A percentile compares a stretch with the other conserved stretches of the same genome.
phyloP scores from a whole-genome alignment of 1,284 basidiomycete genomes.

The Microbotryum lychnidis-dioicae region DNA sequence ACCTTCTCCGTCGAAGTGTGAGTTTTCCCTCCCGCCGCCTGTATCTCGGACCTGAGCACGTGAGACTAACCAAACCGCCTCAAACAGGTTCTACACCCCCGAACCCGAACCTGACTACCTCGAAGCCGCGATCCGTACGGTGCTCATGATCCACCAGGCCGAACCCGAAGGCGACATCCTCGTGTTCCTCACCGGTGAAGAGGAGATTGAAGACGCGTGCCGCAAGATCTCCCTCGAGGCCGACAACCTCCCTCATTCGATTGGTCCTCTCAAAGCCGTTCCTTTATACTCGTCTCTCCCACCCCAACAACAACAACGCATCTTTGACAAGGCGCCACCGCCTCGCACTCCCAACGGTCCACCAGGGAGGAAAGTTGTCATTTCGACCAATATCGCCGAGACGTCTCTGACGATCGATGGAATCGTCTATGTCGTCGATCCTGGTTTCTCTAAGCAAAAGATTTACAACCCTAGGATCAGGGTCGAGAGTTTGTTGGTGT shows the following conservation, averaged over 20 bases:
- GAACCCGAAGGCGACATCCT: constrained; percentile 91
- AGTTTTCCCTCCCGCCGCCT: not conserved
- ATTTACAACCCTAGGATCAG: constrained; percentile 95
- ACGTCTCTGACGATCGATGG: constrained; percentile 97
- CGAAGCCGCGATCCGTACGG: constrained; percentile 92
- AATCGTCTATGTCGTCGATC: constrained; percentile 97
- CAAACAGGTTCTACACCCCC: constrained; percentile 70
- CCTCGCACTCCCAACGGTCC: constrained; percentile 59
- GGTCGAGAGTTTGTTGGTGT: constrained; percentile 87
- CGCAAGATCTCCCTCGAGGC: constrained; percentile 84
- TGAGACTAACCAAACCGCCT: not conserved
- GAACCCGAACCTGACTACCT: constrained; percentile 95
- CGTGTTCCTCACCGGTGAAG: constrained; percentile 93
- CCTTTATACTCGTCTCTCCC: constrained; percentile 92
- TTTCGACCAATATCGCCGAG: constrained; percentile 97
- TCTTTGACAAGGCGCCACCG: constrained; percentile 79
- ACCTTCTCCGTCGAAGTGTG: constrained; percentile 84
- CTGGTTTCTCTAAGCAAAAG: constrained; percentile 95
- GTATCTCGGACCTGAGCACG: not conserved
- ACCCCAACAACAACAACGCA: constrained; percentile 85
- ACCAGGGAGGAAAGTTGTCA: constrained; percentile 83
- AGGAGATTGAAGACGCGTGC: constrained; percentile 97
- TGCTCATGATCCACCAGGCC: constrained; percentile 93
- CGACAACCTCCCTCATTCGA: constrained; percentile 62
- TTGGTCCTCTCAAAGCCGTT: constrained; percentile 79